Conservation (phyloP, 2,329 filamentous ascomycete species). For the Arthrocladium fulminans region DNA sequence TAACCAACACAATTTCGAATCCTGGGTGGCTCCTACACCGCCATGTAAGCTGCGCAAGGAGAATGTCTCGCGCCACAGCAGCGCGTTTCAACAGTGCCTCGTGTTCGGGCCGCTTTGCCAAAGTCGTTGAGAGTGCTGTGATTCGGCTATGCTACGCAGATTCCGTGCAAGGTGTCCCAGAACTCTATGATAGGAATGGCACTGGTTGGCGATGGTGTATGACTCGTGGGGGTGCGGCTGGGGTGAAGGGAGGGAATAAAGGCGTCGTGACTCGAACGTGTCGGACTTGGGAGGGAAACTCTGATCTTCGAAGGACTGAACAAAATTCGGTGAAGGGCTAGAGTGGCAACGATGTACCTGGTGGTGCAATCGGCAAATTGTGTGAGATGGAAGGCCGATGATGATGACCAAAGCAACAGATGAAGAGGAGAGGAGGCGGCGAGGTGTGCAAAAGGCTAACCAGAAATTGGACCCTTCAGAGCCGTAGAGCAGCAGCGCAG, state of each 20-base stretch:
- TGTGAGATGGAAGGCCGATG: not conserved
- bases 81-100: not conserved
- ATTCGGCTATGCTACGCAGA: not conserved
- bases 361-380: not conserved
- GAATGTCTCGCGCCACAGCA: not conserved
- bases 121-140: not conserved
- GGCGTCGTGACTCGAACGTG: constrained; percentile 1
- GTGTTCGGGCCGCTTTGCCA: not conserved
- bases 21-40: not conserved
- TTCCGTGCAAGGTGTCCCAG: not conserved
- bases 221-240: not conserved
- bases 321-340: not conserved
- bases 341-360: too few species aligned
- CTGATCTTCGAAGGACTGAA: not conserved
- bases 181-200: not conserved
- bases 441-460: not conserved
- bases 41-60: not conserved
- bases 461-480: too few species aligned
- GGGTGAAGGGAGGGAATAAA: not conserved
- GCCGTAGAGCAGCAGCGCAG: too few species aligned
- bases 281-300: not conserved
- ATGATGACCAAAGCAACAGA: not conserved
- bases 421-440: not conserved
- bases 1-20: not conserved
- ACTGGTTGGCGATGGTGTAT: not conserved